A percentile compares a stretch with the other conserved stretches of the same genome.
Conservation (phyloP, 2,329 filamentous ascomycete genomes). For the Teratosphaeria epicoccoides region DNA sequence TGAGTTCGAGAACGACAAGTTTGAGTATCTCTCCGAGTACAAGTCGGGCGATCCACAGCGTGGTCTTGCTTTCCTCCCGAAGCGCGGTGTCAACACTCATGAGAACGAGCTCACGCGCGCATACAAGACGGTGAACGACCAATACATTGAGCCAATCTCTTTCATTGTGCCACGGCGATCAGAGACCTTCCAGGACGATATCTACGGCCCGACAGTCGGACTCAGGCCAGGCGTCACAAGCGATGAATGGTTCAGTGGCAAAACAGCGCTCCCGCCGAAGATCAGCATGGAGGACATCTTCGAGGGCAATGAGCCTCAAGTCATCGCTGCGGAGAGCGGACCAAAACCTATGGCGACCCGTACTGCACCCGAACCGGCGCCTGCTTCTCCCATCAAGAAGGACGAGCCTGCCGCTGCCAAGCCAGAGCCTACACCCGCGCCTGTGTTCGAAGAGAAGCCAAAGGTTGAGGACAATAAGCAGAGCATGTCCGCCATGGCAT, state of each 20-base stretch:
- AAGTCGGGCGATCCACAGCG: constrained; percentile 93
- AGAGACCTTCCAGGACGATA: constrained; percentile 93
- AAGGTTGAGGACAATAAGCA: constrained; percentile 75
- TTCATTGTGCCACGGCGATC: constrained; percentile 92
- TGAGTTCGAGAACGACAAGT: constrained; percentile 97
- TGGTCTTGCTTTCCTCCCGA: constrained; percentile 86
- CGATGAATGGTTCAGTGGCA: constrained; percentile 76
- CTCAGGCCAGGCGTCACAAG: constrained; percentile 69
- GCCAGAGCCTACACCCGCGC: constrained; percentile 39
- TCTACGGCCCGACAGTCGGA: constrained; percentile 79
- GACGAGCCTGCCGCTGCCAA: constrained; percentile 29
- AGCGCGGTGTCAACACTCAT: constrained; percentile 88
- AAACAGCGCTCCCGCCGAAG: constrained; percentile 69
- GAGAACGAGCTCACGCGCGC: constrained; percentile 94
- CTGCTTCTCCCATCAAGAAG: constrained; percentile 38
- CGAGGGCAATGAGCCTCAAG: constrained; percentile 68
- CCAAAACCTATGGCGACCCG: constrained; percentile 28
- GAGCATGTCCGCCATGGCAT: constrained; percentile 75
- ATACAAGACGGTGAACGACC: constrained; percentile 94
- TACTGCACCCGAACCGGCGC: constrained; percentile 27
- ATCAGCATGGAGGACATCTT: constrained; percentile 90
- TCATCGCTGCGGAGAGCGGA: constrained; percentile 62
- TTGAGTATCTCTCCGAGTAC: constrained; percentile 93
- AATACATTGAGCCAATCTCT: constrained; percentile 90
- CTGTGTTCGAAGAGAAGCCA: constrained; percentile 37